Conservation (phyloP, 1,139 yeast species). For the Pichia sp. region DNA sequence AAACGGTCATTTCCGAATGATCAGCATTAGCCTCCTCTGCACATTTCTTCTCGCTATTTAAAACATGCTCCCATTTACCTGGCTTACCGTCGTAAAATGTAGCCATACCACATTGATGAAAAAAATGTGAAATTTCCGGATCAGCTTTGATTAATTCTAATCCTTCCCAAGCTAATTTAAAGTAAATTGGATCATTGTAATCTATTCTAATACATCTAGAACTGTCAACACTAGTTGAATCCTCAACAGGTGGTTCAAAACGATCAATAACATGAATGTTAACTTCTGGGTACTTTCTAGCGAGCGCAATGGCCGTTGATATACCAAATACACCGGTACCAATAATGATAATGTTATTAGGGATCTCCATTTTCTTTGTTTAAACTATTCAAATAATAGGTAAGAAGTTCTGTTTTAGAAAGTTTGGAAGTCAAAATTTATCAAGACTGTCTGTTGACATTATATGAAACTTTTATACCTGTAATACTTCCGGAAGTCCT, state of each 20-base stretch:
- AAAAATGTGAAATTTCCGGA: conserved; percentile 29
- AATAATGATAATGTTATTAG: conserved; percentile 17
- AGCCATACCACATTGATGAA: conserved; percentile 32
- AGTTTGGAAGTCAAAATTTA: no score
- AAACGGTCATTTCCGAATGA: conserved; percentile 13
- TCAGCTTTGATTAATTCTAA: conserved; percentile 32
- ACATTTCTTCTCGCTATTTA: conserved; percentile 13
- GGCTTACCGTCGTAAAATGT: conserved; percentile 21
- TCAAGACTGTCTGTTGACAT: no score
- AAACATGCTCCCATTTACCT: conserved; percentile 22
- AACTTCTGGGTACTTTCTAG: conserved; percentile 20
- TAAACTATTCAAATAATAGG: neutral
- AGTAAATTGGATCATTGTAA: conserved; percentile 33
- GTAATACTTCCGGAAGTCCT: no score
- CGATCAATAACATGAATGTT: conserved; percentile 21
- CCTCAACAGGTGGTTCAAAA: conserved; percentile 32
- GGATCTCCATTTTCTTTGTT: conserved; percentile 17
- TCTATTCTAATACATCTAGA: conserved; percentile 39
- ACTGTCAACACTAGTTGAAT: conserved; percentile 37
- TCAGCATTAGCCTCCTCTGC: conserved; percentile 18
- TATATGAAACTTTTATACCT: no score
- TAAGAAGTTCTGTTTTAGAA: no score
- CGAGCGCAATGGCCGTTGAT: conserved; percentile 32
- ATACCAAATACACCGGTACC: conserved; percentile 34
- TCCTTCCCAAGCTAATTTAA: conserved; percentile 36